Evolutionary conservation across 2,329 filamentous ascomycete species (phyloP).

Genomic region (Aspergillus sp.): DNA sequence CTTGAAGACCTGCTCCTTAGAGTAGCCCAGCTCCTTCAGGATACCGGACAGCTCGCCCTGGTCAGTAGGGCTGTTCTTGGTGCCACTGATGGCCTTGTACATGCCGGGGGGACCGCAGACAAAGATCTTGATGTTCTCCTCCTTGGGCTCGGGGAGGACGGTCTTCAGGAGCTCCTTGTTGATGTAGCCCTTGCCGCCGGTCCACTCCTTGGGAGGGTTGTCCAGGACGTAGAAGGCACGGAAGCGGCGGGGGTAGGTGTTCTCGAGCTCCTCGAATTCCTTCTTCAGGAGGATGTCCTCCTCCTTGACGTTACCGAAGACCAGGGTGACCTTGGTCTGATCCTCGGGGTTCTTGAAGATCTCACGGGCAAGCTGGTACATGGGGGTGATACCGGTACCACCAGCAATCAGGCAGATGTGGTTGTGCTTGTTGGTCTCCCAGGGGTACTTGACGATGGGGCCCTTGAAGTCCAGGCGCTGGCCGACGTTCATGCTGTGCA

Average conservation of each 20-base stretch:
- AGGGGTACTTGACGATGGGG: conserved; percentile 89
- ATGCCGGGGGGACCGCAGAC: conserved; percentile 90
- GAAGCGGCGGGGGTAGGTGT: conserved; percentile 94
- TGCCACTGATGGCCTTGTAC: conserved; percentile 89
- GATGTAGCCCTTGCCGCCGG: conserved; percentile 75
- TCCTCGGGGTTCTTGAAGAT: conserved; percentile 97
- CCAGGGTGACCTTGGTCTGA: conserved; percentile 94
- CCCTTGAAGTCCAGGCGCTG: conserved; percentile 91
- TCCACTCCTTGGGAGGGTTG: conserved; percentile 77
- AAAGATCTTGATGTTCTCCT: conserved; percentile 91
- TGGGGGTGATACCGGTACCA: conserved; percentile 94
- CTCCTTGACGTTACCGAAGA: conserved; percentile 88
- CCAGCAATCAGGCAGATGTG: conserved; percentile 75
- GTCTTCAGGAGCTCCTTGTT: conserved; percentile 92
- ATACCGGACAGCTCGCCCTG: conserved; percentile 86
- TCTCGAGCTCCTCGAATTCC: conserved; percentile 84
- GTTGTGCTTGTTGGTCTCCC: conserved; percentile 87
- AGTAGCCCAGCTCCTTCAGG: conserved; percentile 81
- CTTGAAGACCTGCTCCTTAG: conserved; percentile 92
- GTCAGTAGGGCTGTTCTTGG: conserved; percentile 88
- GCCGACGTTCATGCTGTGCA: conserved; percentile 79
- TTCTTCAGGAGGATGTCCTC: conserved; percentile 88
- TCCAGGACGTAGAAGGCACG: conserved; percentile 91
- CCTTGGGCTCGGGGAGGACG: conserved; percentile 88
- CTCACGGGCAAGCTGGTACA: conserved; percentile 89